Base-by-base conservation (phyloP, 1,284 basidiomycete species). In the Rhodotorula sp. region DNA sequence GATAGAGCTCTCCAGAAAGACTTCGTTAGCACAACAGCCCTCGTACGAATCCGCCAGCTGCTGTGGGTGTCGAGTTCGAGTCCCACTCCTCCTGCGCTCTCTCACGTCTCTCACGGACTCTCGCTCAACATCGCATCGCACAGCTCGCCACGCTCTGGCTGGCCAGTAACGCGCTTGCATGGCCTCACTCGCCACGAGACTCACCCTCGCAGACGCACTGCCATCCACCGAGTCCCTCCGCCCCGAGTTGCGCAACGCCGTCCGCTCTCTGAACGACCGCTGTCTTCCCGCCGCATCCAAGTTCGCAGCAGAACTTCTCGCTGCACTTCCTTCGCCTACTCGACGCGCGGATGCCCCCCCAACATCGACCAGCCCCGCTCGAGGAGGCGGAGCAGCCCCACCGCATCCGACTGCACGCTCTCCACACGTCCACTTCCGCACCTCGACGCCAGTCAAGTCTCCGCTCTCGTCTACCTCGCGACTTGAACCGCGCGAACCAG, bases 271-370 rank as follows among this genome's bases (percentile, higher is more conserved):
- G 15, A 31, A 37, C 44, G 60, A 70, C 50, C 67, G 73, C 40
- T 66, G 65, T 30, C 51, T 76, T 18, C 20, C 58, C 30, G 52
- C 55, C 6, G 60, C 71, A 11, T 60, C 75, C 26, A 76, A 71
- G 59, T 76, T 71, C 68, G 65, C 69, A 11, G 71, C 67, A 5
- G 67, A 76, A 58, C 64, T 75, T 34, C 58, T 75, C 16, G 54
- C 61, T 1, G 59, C 71, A 13, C 56, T 74, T 22, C 69, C 69
- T 8, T 44, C 28, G 24, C 52, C 62, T 18, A 59, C 22, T 22
- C 30, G 20, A 56, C 46, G 1, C 31, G 37, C 18, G 34, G 24
- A 8, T 34, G 15, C 22, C 55, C 48, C 6, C 31, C n/a, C 40
- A 18, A n/a, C 52, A 8, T n/a, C 52, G 1, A 16, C 31, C 50